Conservation (phyloP, 1,284 basidiomycete species). For the Pseudozyma thailandica region DNA sequence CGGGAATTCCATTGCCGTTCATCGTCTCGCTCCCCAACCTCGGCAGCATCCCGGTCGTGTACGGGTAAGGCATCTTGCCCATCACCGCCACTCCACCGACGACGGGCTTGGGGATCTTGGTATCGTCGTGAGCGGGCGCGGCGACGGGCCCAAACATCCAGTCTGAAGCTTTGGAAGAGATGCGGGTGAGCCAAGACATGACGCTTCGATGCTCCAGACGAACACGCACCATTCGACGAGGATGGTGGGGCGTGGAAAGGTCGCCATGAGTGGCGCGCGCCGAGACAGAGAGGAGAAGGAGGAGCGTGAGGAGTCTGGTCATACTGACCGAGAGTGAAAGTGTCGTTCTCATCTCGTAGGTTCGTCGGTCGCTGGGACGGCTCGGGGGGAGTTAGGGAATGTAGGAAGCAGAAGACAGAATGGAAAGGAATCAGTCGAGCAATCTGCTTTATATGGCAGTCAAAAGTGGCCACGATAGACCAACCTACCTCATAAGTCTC, state of each 20-base stretch:
- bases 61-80: conserved; percentile 38
- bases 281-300: conserved; percentile 16
- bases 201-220: conserved; percentile 19
- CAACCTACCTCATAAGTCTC: no score
- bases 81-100: conserved; percentile 17
- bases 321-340: conserved; percentile 17
- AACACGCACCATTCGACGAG: conserved; percentile 15
- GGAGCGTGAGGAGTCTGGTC: conserved; percentile 20
- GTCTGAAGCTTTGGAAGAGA: conserved; percentile 30
- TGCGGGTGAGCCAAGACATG: conserved; percentile 19
- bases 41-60: conserved; percentile 37
- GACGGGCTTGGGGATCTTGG: conserved; percentile 9
- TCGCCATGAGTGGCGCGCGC: conserved; percentile 4
- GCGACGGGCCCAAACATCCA: conserved; percentile 35
- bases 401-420: no score
- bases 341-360: conserved; percentile 11
- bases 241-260: neutral
- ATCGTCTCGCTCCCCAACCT: conserved; percentile 28
- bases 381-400: neutral
- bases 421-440: no score
- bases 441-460: no score
- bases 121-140: neutral
- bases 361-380: neutral
- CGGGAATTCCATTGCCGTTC: conserved; percentile 20
- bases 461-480: no score